Evolutionary conservation across 2,329 filamentous ascomycete genomes (phyloP).

Genomic region (Calonectria naviculata): DNA sequence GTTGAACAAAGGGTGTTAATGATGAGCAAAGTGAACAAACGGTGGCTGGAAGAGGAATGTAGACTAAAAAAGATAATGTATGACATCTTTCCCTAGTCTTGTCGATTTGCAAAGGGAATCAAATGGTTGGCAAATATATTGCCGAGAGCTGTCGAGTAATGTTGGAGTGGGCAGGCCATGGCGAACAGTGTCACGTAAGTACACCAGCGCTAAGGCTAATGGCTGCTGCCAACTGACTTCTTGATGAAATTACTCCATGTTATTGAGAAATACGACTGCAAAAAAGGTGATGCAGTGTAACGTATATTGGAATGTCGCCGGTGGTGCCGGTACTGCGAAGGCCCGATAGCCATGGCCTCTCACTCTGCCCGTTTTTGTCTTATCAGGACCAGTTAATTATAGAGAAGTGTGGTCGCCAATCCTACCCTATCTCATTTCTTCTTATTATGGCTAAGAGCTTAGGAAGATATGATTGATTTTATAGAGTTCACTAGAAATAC

Average conservation of each 20-base stretch:
- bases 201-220: not conserved
- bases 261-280: no score
- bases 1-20: not conserved
- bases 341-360: not conserved
- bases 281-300: not conserved
- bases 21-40: not conserved
- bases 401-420: no score
- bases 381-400: slow-evolving; percentile 28
- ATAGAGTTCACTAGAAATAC: not conserved
- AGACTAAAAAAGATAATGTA: no score
- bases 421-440: no score
- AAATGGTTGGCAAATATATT: slow-evolving; percentile 14
- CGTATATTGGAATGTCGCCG: not conserved
- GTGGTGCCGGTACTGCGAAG: not conserved
- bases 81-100: not conserved
- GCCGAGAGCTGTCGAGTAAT: not conserved
- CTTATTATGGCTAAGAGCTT: no score
- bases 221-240: not conserved
- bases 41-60: not conserved
- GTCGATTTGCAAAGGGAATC: slow-evolving; percentile 23
- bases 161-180: not conserved
- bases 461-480: no score
- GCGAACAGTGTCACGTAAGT: no score
- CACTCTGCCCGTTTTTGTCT: slow-evolving; percentile 20
- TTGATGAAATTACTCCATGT: not conserved